Conservation (phyloP, 805 yeast species). For the Candida succiphila region DNA sequence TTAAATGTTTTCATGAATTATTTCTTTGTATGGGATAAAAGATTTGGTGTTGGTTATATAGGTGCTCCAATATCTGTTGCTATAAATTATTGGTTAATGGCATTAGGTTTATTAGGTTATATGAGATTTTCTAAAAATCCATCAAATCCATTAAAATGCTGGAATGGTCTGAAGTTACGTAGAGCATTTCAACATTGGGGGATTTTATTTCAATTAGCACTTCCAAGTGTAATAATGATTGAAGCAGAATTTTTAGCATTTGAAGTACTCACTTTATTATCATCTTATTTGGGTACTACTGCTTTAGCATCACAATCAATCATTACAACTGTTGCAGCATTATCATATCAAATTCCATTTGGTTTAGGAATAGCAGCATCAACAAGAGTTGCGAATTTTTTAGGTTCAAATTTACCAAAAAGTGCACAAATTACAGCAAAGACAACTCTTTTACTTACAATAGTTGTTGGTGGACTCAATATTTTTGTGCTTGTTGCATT, state of each 20-base stretch:
- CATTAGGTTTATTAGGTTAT: constrained; percentile 29
- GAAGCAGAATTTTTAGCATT: constrained; percentile 54
- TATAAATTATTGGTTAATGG: constrained; percentile 49
- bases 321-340: constrained; percentile 32
- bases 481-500: constrained; percentile 34
- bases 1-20: constrained; percentile 37
- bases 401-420: constrained; percentile 28
- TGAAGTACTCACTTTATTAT: constrained; percentile 44
- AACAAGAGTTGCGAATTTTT: constrained; percentile 46
- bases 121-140: constrained; percentile 34
- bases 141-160: constrained; percentile 35
- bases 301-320: constrained; percentile 45
- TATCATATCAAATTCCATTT: constrained; percentile 48
- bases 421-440: constrained; percentile 29
- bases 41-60: constrained; percentile 40
- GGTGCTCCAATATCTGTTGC: constrained; percentile 56
- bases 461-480: constrained; percentile 31
- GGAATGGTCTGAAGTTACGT: constrained; percentile 35
- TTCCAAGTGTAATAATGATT: constrained; percentile 48
- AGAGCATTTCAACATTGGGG: constrained; percentile 39
- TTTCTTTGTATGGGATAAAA: constrained; percentile 31
- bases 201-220: constrained; percentile 31
- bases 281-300: constrained; percentile 43
- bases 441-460: constrained; percentile 26
- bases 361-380: constrained; percentile 50